Evolutionary conservation across 1,139 yeast species (phyloP), one percentile per base, ranked within the genome.

Genomic region (Blastobotrys raffinosifermentans): DNA sequence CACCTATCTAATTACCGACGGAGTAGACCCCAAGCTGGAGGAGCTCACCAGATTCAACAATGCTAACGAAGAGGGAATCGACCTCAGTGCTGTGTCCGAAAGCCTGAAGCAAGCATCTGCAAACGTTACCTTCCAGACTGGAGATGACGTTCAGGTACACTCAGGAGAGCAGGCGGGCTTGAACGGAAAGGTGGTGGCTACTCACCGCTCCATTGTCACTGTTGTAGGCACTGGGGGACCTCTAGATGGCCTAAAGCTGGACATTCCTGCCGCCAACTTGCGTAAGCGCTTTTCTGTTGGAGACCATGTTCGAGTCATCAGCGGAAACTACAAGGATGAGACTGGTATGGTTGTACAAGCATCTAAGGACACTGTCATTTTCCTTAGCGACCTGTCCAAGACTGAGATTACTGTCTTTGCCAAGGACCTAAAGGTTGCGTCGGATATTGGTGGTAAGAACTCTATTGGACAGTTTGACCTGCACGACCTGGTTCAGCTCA

Each of bases 81-180:
- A 91, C 58, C 69, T 91, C 43, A 77, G 86, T 3, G 77, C 89
- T 1, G 77, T 91, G 46, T 93, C 96, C 1, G 86, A 87, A 44
- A 77, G 89, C 14, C 70, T 91, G 52, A 84, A 83, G 56, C 76
- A 75, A 43, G 72, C 81, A 26, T 67, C 71, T 35, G 71, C 77
- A 15, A 67, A 71, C 16, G 66, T 69, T 17, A 69, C 79, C 18
- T 91, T 89, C 67, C 96, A 86, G 60, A 86, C 94, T 3, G 97
- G 96, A 48, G 98, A 91, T 58, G 76, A 84, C 54, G 96, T 91
- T 35, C 96, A 89, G 61, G 82, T 91, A 34, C 73, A 83, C 43
- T 77, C 80, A 49, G 98, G 98, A 57, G 98, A 91, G 64, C 96
- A 87, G 64, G 79, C 93, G 27, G 94, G 91, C 42, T 77, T 94